Conservation (phyloP, 495 filamentous ascomycete species). For the Daldinia bambusicola region DNA sequence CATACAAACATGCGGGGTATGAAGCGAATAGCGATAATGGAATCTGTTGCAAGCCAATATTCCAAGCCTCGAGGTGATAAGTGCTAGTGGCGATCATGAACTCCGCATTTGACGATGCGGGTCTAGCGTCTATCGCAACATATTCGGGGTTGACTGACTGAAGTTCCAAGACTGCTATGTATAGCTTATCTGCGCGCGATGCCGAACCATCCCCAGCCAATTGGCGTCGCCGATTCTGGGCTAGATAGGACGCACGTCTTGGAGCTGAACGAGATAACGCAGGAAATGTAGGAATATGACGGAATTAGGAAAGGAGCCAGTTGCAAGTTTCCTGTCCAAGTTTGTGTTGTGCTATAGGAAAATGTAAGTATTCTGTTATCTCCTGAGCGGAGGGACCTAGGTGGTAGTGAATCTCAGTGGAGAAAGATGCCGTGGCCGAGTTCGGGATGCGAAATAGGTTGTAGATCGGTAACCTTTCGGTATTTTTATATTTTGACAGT, state of each 20-base stretch:
- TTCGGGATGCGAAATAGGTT: slow-evolving; percentile 30
- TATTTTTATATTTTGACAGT: slow-evolving; percentile 11
- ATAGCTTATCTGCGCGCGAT: slow-evolving; percentile 38
- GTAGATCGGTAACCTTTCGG: neutral
- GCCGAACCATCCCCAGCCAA: slow-evolving; percentile 43
- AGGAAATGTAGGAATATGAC: slow-evolving; percentile 26
- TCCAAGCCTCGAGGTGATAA: neutral
- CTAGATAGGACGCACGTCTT: slow-evolving; percentile 27
- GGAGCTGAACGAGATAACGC: slow-evolving; percentile 36
- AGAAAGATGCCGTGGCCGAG: slow-evolving; percentile 33
- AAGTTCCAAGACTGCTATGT: slow-evolving; percentile 17
- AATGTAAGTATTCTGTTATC: slow-evolving; percentile 35
- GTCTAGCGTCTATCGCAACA: slow-evolving; percentile 14
- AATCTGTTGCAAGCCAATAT: neutral
- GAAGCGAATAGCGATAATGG: neutral
- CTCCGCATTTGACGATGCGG: slow-evolving; percentile 15
- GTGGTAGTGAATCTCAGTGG: slow-evolving; percentile 9
- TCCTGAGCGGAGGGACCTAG: slow-evolving; percentile 40
- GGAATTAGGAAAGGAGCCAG: slow-evolving; percentile 38
- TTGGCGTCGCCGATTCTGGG: slow-evolving; percentile 13
- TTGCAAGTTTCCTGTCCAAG: slow-evolving; percentile 11
- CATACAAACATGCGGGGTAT: neutral
- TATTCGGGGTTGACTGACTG: slow-evolving; percentile 4
- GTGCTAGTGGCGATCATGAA: slow-evolving; percentile 1
- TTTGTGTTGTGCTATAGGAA: slow-evolving; percentile 23